Evolutionary conservation across 2,329 filamentous ascomycete species (phyloP).

Genomic region (Fusarium caatingaense): DNA sequence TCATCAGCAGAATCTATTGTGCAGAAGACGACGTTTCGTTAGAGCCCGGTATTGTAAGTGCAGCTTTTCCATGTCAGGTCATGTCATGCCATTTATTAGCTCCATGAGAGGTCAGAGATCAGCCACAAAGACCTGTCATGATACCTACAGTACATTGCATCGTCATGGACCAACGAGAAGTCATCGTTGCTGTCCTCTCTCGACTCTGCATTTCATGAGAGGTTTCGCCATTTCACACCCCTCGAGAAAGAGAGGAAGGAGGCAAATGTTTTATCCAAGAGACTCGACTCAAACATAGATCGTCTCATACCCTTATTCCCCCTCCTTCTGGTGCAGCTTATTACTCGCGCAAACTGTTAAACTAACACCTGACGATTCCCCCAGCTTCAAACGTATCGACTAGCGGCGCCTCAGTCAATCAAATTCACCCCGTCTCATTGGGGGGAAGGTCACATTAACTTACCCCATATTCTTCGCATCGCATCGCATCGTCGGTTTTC

Average conservation of each 20-base stretch:
- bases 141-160: slow-evolving; percentile 5
- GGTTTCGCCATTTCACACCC: not conserved
- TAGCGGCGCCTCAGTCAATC: slow-evolving; percentile 43
- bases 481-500: slow-evolving; percentile 44
- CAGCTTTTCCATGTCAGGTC: slow-evolving; percentile 18
- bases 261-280: slow-evolving; percentile 4
- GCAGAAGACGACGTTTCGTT: slow-evolving; percentile 16
- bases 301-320: slow-evolving; percentile 30
- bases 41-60: slow-evolving; percentile 29
- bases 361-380: slow-evolving; percentile 33
- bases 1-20: not conserved
- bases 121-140: slow-evolving; percentile 34
- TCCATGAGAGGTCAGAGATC: slow-evolving; percentile 24
- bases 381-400: slow-evolving; percentile 37
- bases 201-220: not conserved
- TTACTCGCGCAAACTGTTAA: slow-evolving; percentile 22
- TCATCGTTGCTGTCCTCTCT: not conserved
- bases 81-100: slow-evolving; percentile 16
- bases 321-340: slow-evolving; percentile 16
- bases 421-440: slow-evolving; percentile 46
- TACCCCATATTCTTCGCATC: slow-evolving; percentile 38
- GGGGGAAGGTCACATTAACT: slow-evolving; percentile 33
- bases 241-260: not conserved
- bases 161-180: slow-evolving; percentile 40
- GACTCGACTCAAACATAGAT: slow-evolving; percentile 20